Conservation (phyloP, 257 asterid genomes). For the Primulina eburnea region DNA sequence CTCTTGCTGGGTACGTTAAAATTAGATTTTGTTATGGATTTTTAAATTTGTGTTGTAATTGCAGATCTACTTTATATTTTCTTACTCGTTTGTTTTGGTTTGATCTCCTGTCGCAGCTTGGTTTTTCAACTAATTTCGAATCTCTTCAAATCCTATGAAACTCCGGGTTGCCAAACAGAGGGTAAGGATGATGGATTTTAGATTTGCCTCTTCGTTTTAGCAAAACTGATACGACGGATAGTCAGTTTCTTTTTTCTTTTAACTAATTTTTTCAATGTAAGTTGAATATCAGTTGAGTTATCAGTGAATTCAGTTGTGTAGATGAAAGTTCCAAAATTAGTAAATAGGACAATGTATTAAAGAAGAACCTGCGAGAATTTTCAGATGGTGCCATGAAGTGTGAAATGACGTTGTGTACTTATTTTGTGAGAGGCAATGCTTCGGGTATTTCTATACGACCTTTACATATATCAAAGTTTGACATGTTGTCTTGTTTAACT, state of each 20-base stretch:
- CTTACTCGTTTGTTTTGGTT: background rate
- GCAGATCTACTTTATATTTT: background rate
- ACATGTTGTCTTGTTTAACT: background rate
- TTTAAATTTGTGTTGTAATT: background rate
- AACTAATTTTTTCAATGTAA: background rate
- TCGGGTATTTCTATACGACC: background rate
- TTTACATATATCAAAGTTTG: conserved; percentile 4
- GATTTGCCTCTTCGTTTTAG: background rate
- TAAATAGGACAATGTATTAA: background rate
- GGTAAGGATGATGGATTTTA: background rate
- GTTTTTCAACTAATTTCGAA: background rate
- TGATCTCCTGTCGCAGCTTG: background rate
- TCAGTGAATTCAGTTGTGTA: background rate
- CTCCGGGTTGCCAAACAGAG: background rate
- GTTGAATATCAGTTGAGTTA: background rate
- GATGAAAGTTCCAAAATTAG: background rate
- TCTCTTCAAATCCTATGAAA: background rate
- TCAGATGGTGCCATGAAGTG: background rate
- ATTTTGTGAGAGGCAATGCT: background rate
- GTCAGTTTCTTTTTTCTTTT: background rate
- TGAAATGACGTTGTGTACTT: background rate
- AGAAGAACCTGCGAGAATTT: background rate
- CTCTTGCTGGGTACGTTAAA: background rate
- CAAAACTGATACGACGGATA: background rate
- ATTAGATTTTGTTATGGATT: background rate